These are phyloP conservation scores for Scenedesmus sp. DNA, from an alignment of 163 green algal genomes.

Conservation along the genomic window DNA sequence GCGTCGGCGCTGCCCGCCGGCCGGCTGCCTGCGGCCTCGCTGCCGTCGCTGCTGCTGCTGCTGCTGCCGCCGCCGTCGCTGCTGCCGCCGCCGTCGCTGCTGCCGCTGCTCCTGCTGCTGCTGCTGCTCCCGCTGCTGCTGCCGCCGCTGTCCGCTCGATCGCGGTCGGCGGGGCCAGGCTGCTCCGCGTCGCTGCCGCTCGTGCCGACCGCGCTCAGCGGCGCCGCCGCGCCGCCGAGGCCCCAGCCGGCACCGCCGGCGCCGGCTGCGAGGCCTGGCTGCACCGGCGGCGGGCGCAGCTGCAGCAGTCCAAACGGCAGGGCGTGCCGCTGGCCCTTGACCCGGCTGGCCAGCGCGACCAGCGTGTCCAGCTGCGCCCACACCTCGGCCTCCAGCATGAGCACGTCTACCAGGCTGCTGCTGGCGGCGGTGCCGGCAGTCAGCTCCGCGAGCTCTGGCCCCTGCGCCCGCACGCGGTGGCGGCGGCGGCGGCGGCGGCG, in stretches of 20 bases:
- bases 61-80: neutral
- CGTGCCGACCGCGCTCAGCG: neutral
- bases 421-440: constrained; percentile 11
- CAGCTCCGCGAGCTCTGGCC: neutral
- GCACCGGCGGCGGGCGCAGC: constrained; percentile 41
- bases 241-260: neutral
- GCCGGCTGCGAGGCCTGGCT: neutral
- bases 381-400: constrained; percentile 45
- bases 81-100: neutral
- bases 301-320: constrained; percentile 53
- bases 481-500: neutral
- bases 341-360: constrained; percentile 28
- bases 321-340: constrained; percentile 4
- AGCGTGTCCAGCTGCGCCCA: constrained; percentile 50
- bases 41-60: constrained; percentile 25
- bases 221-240: neutral
- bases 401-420: constrained; percentile 31
- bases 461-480: neutral
- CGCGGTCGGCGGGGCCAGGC: too few relatives aligned
- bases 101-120: neutral
- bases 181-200: too few relatives aligned
- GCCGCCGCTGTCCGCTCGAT: neutral
- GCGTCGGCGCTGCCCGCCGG: neutral
- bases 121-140: neutral
- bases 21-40: neutral